Conservation (phyloP, 2,329 filamentous ascomycete genomes). For the Ophidiomyces ophidiicola region DNA sequence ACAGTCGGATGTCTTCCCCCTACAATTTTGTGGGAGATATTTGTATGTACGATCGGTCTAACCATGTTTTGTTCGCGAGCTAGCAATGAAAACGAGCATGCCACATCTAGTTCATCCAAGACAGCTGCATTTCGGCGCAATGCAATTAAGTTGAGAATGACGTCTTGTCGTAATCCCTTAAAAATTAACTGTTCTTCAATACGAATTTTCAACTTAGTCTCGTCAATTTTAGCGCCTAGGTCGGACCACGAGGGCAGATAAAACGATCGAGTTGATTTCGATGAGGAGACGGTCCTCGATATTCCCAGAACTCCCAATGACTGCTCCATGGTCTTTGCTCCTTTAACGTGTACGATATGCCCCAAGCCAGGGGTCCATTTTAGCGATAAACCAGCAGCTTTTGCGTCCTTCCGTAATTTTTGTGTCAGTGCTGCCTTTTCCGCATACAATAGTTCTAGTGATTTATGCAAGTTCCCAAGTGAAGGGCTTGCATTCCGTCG, state of each 20-base stretch:
- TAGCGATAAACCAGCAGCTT: constrained; percentile 56
- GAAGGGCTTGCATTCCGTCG: constrained; percentile 51
- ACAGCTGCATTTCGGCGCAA: constrained; percentile 82
- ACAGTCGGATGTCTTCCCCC: constrained; percentile 88
- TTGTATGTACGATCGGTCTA: constrained; percentile 58
- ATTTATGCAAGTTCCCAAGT: constrained; percentile 55
- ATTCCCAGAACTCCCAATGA: constrained; percentile 33
- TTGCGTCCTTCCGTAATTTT: constrained; percentile 49
- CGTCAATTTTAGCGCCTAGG: constrained; percentile 68
- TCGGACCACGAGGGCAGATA: constrained; percentile 72
- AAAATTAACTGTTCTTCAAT: constrained; percentile 77
- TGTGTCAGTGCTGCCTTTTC: constrained; percentile 52
- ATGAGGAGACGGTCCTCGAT: constrained; percentile 56
- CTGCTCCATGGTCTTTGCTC: constrained; percentile 50
- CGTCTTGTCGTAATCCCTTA: constrained; percentile 56
- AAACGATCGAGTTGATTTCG: constrained; percentile 73
- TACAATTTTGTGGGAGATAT: constrained; percentile 59
- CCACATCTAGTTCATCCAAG: constrained; percentile 84
- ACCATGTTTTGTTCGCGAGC: constrained; percentile 62
- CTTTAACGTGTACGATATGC: constrained; percentile 82
- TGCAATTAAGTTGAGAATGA: constrained; percentile 70
- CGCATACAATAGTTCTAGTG: constrained; percentile 47
- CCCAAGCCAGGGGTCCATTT: constrained; percentile 80
- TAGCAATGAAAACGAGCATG: constrained; percentile 69
- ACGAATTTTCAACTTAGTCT: constrained; percentile 63